Base-by-base conservation (phyloP, 1,139 yeast genomes). In the Saccharomyces pastorianus region DNA sequence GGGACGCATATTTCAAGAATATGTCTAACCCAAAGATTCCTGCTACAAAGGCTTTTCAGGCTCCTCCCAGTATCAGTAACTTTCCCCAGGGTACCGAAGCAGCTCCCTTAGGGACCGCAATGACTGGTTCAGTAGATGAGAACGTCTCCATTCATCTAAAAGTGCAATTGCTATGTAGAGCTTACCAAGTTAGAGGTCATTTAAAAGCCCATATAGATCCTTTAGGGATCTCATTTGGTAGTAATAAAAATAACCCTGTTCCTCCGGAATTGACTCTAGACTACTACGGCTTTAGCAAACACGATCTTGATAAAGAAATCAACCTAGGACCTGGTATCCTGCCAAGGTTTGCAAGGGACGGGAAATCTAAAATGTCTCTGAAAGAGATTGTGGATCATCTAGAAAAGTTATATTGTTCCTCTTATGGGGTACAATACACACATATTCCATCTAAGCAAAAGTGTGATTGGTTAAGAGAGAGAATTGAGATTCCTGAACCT, bases 161-260 rank as follows among this genome's bases (percentile, higher is more conserved):
- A 74, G 95, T 90, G 26, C 99, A 93, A 79, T 82, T 93, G 64
- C 79, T 93, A 66, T 98, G 95, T 58, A 88, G 99, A 73, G 99
- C 99, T 48, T 95, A 91, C 76, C 99, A 93, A 76, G 99, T 93
- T 53, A 84, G 98, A 73, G 99, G 99, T 61, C 99, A 93, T 73
- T 88, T 85, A 72, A 89, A 88, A 76, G 97, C 99, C 51, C 86
- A 84, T 68, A 85, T 91, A 58, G 99, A 93, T 73, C 99, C 99
- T 17, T 78, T 93, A 69, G 95, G 88, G 42, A 87, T 93, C 67
- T 83, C 93, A 29, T 88, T 84, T 69, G 96, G 95, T 61, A 86
- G 83, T 64, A 80, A 80, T 66, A 71, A 75, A 57, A 65, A 72
- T 41, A 74, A 76, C 55, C 71, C 73, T 20, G 61, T 77, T 44